Evolutionary conservation across 2,329 filamentous ascomycete genomes (phyloP).

Genomic region (Ceratocystis huliohia): DNA sequence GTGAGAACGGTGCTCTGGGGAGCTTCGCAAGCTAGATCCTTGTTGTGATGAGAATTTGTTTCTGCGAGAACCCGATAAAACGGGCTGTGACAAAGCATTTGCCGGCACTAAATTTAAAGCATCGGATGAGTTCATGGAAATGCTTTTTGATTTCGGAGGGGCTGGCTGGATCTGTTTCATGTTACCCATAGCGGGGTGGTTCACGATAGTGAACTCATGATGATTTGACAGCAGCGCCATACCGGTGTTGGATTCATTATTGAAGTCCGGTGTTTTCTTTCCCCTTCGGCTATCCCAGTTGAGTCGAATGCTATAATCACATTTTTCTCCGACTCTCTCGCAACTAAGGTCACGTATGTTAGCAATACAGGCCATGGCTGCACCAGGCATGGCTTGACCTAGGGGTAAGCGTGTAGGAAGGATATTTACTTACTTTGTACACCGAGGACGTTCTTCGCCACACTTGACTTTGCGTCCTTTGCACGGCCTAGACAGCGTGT

Average conservation of each 20-base stretch:
- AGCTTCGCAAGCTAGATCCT: not conserved
- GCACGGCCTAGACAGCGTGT: constrained; percentile 47
- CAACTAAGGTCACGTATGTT: constrained; percentile 35
- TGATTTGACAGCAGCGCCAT: constrained; percentile 26
- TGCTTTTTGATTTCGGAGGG: not conserved
- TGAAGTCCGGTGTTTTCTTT: constrained; percentile 22
- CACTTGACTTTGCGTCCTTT: constrained; percentile 64
- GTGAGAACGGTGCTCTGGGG: not conserved
- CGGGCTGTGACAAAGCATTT: not conserved
- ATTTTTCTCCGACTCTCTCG: constrained; percentile 55
- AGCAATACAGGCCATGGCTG: not conserved
- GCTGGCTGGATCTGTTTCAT: constrained; percentile 12
- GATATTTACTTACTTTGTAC: constrained; percentile 41
- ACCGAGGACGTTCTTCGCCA: constrained; percentile 62
- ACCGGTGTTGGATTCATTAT: constrained; percentile 14
- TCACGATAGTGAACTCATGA: constrained; percentile 29
- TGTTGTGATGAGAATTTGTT: not conserved
- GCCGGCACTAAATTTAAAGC: not conserved
- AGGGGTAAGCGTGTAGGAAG: not conserved
- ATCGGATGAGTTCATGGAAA: not conserved
- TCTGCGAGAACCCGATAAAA: not conserved
- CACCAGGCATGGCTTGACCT: not conserved
- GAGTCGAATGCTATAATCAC: constrained; percentile 68
- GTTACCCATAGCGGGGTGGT: constrained; percentile 23
- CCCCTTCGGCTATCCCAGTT: constrained; percentile 60